Percentiles rank a stretch among this genome's conserved stretches.
Conservation (phyloP, 192 early-diverging fungal species). For the Funneliformis mosseae region DNA sequence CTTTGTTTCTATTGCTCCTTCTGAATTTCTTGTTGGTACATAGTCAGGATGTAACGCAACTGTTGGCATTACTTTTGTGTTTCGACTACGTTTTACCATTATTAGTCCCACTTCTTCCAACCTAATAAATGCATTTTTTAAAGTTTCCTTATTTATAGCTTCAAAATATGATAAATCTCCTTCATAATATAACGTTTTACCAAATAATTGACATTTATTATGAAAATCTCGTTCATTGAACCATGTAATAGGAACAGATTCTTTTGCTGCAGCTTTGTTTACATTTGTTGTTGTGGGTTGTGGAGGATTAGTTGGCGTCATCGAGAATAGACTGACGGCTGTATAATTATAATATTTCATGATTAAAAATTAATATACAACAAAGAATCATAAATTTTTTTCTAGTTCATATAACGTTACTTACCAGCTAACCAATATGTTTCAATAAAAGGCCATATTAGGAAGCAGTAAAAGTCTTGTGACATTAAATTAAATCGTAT, state of each 20-base stretch:
- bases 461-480: constrained; percentile 78
- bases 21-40: constrained; percentile 46
- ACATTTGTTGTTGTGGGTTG: not conserved
- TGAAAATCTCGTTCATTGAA: constrained; percentile 72
- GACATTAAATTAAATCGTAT: not conserved
- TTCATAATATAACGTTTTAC: constrained; percentile 85
- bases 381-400: constrained; percentile 24
- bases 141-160: constrained; percentile 81
- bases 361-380: constrained; percentile 16
- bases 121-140: constrained; percentile 76
- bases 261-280: constrained; percentile 5
- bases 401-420: constrained; percentile 43
- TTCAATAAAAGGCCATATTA: constrained; percentile 88
- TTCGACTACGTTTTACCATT: constrained; percentile 50
- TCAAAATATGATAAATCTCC: constrained; percentile 77
- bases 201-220: constrained; percentile 71
- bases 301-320: constrained; percentile 39
- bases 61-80: constrained; percentile 47
- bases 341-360: constrained; percentile 17
- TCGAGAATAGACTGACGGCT: constrained; percentile 44
- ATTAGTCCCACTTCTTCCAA: constrained; percentile 71
- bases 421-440: constrained; percentile 83
- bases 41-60: constrained; percentile 51
- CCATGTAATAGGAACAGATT: constrained; percentile 50
- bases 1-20: constrained; percentile 53